Conservation (phyloP, 345 rosid genomes). For the Hypericum perforatum region DNA sequence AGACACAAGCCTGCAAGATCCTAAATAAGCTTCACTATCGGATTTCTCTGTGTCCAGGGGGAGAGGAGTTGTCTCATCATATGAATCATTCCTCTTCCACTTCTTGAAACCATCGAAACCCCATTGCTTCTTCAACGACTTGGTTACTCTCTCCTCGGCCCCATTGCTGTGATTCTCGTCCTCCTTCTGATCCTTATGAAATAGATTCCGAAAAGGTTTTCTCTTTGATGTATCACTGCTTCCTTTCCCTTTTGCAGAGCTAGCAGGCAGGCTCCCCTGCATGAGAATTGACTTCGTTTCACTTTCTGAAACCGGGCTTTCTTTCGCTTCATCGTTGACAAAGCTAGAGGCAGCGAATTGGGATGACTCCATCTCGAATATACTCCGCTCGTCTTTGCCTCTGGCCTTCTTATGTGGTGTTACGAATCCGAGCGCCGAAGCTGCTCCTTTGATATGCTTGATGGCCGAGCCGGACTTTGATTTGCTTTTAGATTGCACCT, state of each 20-base stretch:
- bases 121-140: constrained; percentile 53
- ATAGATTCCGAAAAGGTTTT: constrained; percentile 39
- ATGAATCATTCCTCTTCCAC: constrained; percentile 53
- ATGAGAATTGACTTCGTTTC: constrained; percentile 45
- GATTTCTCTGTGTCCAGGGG: constrained; percentile 43
- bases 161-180: constrained; percentile 1
- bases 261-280: constrained; percentile 30
- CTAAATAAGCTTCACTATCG: constrained; percentile 26
- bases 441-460: constrained; percentile 64
- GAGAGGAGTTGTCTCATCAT: constrained; percentile 53
- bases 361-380: constrained; percentile 35
- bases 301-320: constrained; percentile 38
- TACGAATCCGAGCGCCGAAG: constrained; percentile 39
- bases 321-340: constrained; percentile 9
- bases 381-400: constrained; percentile 33
- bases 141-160: constrained; percentile 24
- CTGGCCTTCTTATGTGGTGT: constrained; percentile 33
- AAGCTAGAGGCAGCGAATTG: constrained; percentile 6
- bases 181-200: constrained; percentile 32
- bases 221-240: constrained; percentile 31
- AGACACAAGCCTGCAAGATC: constrained; percentile 24
- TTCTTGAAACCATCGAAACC: constrained; percentile 52
- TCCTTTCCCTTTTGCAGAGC: constrained; percentile 21
- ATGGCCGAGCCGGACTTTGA: constrained; percentile 30
- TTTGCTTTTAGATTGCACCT: constrained; percentile 31